phyloP scores from a whole-genome alignment of 192 early-diverging fungal genomes.

The Spinellus fusiger region DNA sequence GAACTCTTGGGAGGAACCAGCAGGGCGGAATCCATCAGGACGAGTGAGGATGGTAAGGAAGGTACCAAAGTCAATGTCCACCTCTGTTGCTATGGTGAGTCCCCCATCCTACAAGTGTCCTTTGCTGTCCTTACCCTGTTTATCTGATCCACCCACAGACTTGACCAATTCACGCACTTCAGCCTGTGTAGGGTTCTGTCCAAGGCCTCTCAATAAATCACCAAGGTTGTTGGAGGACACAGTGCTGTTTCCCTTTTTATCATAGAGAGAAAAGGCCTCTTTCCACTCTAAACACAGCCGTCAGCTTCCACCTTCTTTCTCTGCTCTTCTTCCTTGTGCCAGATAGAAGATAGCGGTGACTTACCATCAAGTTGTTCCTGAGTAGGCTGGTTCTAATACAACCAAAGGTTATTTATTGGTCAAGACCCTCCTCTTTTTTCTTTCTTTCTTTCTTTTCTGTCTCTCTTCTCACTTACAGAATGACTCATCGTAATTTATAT shows the following conservation, averaged over 20 bases:
- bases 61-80: constrained; percentile 59
- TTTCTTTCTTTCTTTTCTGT: not conserved
- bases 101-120: not conserved
- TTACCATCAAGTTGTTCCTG: constrained; percentile 37
- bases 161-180: constrained; percentile 61
- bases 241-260: constrained; percentile 67
- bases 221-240: constrained; percentile 61
- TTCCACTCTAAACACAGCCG: constrained; percentile 52
- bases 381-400: constrained; percentile 25
- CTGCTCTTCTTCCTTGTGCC: too few relatives aligned
- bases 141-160: constrained; percentile 25
- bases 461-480: not conserved
- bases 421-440: too few relatives aligned
- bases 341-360: not conserved
- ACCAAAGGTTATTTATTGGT: not conserved
- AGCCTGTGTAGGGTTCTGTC: constrained; percentile 74
- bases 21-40: constrained; percentile 65
- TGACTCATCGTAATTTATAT: not conserved
- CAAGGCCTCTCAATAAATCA: constrained; percentile 69
- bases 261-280: constrained; percentile 76
- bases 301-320: too few relatives aligned
- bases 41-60: constrained; percentile 68
- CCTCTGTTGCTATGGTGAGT: constrained; percentile 13
- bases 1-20: constrained; percentile 71
- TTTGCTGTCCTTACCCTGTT: constrained; percentile 20